Evolutionary conservation across 2,329 filamentous ascomycete genomes (phyloP).

Genomic region (Fusarium nurragi): DNA sequence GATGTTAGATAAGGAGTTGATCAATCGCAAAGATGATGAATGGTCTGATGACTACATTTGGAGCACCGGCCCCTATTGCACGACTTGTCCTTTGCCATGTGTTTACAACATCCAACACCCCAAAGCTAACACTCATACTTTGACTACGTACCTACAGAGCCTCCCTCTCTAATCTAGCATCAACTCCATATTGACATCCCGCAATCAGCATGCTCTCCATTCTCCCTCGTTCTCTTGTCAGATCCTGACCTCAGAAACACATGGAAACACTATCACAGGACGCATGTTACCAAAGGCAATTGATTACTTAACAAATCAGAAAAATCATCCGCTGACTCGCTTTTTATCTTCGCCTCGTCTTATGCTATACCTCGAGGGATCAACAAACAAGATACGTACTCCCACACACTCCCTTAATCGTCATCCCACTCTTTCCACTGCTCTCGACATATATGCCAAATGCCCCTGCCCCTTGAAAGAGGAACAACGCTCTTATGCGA

Average conservation of each 20-base stretch:
- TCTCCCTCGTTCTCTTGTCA: background rate
- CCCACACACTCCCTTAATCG: background rate
- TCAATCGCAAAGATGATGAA: slow-evolving; percentile 33
- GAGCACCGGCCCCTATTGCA: background rate
- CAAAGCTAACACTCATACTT: background rate
- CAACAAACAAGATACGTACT: slow-evolving; percentile 1
- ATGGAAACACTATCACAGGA: background rate
- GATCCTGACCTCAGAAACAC: background rate
- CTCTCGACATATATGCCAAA: background rate
- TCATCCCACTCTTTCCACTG: slow-evolving; percentile 1
- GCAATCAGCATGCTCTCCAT: background rate
- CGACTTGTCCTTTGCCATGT: background rate
- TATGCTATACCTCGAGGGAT: slow-evolving; percentile 9
- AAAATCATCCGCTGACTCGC: slow-evolving; percentile 30
- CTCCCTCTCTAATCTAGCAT: background rate
- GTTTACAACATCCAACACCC: background rate
- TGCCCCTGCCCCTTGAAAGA: background rate
- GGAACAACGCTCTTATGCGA: slow-evolving; percentile 61
- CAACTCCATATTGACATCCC: background rate
- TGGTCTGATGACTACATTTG: slow-evolving; percentile 12
- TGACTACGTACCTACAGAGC: background rate
- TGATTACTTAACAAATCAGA: slow-evolving; percentile 22
- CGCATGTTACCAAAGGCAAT: background rate
- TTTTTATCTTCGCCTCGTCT: slow-evolving; percentile 27
- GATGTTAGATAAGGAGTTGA: slow-evolving; percentile 38